Percentiles rank a stretch among this genome's conserved stretches.
Conservation (phyloP, 2,329 filamentous ascomycete genomes). For the Xylaria sp. region DNA sequence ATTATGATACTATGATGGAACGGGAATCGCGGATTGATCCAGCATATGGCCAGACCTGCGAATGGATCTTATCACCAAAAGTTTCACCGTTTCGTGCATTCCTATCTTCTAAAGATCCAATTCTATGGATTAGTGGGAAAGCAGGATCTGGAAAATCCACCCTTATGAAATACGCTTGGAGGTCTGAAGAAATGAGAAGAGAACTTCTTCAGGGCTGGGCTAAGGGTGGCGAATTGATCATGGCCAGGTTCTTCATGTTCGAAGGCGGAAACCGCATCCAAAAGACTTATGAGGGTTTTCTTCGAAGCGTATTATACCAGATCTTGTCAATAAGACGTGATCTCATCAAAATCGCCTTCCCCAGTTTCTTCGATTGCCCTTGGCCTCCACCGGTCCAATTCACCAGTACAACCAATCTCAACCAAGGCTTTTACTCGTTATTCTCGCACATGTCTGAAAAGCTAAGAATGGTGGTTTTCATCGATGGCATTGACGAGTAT, state of each 20-base stretch:
- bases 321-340: conserved; percentile 47
- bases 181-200: conserved; percentile 44
- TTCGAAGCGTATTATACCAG: conserved; percentile 53
- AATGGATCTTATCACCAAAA: conserved; percentile 55
- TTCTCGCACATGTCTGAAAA: conserved; percentile 47
- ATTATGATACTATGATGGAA: conserved; percentile 49
- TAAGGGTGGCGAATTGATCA: conserved; percentile 41
- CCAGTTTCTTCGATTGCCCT: conserved; percentile 47
- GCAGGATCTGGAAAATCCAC: conserved; percentile 61
- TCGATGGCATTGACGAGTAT: conserved; percentile 50
- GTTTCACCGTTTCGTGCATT: conserved; percentile 43
- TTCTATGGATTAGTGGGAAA: conserved; percentile 57
- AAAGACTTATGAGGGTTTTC: conserved; percentile 55
- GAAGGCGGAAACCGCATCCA: conserved; percentile 53
- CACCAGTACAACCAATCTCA: conserved; percentile 47
- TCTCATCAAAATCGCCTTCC: conserved; percentile 49
- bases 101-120: conserved; percentile 41
- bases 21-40: conserved; percentile 51
- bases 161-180: conserved; percentile 57
- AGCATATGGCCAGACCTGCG: conserved; percentile 56
- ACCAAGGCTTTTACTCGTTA: conserved; percentile 48
- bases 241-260: conserved; percentile 57
- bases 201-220: conserved; percentile 53
- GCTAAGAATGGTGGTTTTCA: conserved; percentile 45
- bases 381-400: conserved; percentile 49